These are phyloP conservation scores for Peronospora tabacina DNA, from an alignment of 352 stramenopile species.

Conservation along the genomic window DNA sequence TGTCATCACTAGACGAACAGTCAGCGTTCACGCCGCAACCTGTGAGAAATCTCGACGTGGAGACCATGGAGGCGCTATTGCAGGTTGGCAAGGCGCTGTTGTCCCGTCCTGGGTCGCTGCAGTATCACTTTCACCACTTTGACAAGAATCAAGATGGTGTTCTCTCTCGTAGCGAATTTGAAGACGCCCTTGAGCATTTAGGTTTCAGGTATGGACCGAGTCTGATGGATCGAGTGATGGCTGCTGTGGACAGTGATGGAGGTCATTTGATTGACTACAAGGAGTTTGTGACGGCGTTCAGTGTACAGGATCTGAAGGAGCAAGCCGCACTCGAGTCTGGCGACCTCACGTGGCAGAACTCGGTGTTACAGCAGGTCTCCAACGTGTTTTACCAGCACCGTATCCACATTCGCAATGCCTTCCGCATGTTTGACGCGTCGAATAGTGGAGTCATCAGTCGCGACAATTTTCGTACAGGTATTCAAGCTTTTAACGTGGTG, in stretches of 20 bases:
- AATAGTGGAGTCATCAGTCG: conserved; percentile 72
- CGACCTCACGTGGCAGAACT: conserved; percentile 86
- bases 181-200: conserved; percentile 56
- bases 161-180: conserved; percentile 68
- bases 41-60: conserved; percentile 59
- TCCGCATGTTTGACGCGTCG: conserved; percentile 88
- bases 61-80: conserved; percentile 76
- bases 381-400: conserved; percentile 93
- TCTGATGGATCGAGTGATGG: conserved; percentile 71
- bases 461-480: conserved; percentile 82
- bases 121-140: conserved; percentile 81
- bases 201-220: conserved; percentile 50
- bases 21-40: conserved; percentile 50
- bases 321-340: conserved; percentile 42
- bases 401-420: conserved; percentile 88
- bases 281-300: conserved; percentile 88
- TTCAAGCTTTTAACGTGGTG: conserved; percentile 83
- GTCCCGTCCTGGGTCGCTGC: conserved; percentile 52
- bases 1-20: conserved; percentile 54
- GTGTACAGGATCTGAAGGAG: conserved; percentile 74
- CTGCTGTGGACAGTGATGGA: conserved; percentile 81
- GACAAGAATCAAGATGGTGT: conserved; percentile 83
- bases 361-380: conserved; percentile 88
- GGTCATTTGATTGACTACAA: conserved; percentile 89
- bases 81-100: conserved; percentile 77